Evolutionary conservation across 805 yeast species (phyloP), one percentile per base, ranked within the genome.

Genomic region (Torulaspora gathmanii): DNA sequence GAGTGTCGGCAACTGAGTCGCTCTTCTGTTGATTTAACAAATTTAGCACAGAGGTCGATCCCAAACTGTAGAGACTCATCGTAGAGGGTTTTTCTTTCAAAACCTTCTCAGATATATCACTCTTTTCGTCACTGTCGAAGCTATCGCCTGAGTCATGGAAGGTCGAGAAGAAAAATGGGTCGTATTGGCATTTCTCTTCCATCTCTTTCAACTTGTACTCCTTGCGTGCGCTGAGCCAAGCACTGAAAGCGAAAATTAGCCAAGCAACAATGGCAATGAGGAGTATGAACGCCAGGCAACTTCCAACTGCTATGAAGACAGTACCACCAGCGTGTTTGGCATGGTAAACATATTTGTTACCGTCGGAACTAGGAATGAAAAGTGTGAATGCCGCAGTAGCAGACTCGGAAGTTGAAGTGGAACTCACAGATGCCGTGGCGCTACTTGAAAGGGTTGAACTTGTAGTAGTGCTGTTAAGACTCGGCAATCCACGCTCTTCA

Each of bases 291-390:
- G 82, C 86, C 12, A 86, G 70, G 29, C 80, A 74, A 20, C 80
- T 72, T 2, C 93, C 95, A 47, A 85, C 80, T 0, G 83, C 83
- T 36, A 86, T 84, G 65, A 85, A 86, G 3, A 85, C 86, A 1
- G 91, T 81, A 3, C 93, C 95, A 39, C 75, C 72, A 1, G 83
- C 82, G 34, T 75, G 70, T 5, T 57, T 60, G 12, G 77, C 64
- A 27, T 70, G 62, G 22, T 70, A 57, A 16, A 85, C 70, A 54
- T 71, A 78, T 15, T 91, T 89, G 63, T 84, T 85, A 5, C 52
- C 50, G 9, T 46, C 47, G 5, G 60, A 46, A 17, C 49, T 40
- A 11, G 65, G 54, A 27, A 63, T 57, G 7, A 44, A 44, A 4
- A 63, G 50, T 20, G 56, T 50, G 35, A 50, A 45, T 27, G 57